Evolutionary conservation across 1,284 basidiomycete genomes (phyloP), one percentile per base, ranked within the genome.

Genomic region (Pseudozyma hubeiensis): DNA sequence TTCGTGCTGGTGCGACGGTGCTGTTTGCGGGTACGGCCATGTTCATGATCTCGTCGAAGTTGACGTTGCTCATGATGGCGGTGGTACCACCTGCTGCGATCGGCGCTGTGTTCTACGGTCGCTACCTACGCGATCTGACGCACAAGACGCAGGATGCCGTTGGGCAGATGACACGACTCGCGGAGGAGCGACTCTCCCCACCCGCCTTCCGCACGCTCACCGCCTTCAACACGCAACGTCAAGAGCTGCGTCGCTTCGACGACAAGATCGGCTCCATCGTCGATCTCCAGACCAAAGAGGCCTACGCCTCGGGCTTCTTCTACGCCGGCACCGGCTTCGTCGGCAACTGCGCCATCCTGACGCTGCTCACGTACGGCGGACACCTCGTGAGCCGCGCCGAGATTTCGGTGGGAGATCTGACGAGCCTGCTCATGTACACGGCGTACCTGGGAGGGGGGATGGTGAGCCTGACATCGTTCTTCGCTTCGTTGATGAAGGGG

Each of bases 41-140:
- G 96, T 91, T 98, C 78, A 95, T 92, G 86, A 90, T 98, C 68
- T 97, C 94, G 1, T 91, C 93, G 0, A 91, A 91, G 58, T 86
- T 99, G 62, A 97, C 96, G 0, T 84, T 93, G 50, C 88, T 98
- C 65, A 98, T 98, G 96, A 89, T 98, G 67, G 90, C 90, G 19
- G 90, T 97, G 53, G 94, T 99, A 0, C 97, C 96, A 6, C 96
- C 96, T 0, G 91, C 98, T 9, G 96, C 94, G 7, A 88, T 99
- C 61, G 95, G 94, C 70, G 95, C 94, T 47, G 95, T 98, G 16
- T 93, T 94, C 84, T 99, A 98, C 82, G 96, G 96, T 61, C 90
- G 94, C 13, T 99, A 97, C 85, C 86, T 99, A 51, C 94, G 96
- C 81, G 91, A 91, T 72, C 88, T 99, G 4, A 94, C 93, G 14